Evolutionary conservation across 1,139 yeast species (phyloP).

Genomic region (Saccharomyces hybrid): DNA sequence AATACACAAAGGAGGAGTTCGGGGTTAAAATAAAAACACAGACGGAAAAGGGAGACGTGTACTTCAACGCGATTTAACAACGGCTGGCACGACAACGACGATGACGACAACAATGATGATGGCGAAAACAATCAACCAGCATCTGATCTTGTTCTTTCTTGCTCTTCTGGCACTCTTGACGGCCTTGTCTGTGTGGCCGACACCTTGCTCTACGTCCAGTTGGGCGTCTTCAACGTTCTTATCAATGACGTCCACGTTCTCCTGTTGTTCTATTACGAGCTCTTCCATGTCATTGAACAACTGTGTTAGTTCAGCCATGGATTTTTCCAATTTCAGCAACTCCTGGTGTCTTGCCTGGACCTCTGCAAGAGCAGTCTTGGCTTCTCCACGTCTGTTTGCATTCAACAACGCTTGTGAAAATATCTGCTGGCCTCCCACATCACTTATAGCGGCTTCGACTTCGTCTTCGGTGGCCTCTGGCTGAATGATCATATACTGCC

Average conservation of each 20-base stretch:
- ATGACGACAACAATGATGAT: constrained; percentile 61
- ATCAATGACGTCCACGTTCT: constrained; percentile 74
- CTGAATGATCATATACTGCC: constrained; percentile 86
- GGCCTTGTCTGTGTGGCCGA: constrained; percentile 89
- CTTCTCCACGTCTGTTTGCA: constrained; percentile 93
- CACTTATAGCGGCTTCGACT: constrained; percentile 75
- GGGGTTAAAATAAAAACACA: background rate
- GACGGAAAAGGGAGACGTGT: background rate
- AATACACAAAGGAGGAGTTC: background rate
- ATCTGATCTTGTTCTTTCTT: constrained; percentile 87
- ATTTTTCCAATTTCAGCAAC: constrained; percentile 86
- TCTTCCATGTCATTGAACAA: constrained; percentile 95
- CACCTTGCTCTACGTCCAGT: constrained; percentile 86
- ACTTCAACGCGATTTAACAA: constrained; percentile 19
- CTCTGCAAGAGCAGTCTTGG: constrained; percentile 88
- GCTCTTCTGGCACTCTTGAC: constrained; percentile 83
- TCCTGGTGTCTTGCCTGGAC: constrained; percentile 96
- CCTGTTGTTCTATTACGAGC: constrained; percentile 92
- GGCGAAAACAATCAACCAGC: constrained; percentile 57
- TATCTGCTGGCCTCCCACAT: constrained; percentile 79
- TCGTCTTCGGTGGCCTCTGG: constrained; percentile 89
- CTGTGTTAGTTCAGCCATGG: constrained; percentile 93
- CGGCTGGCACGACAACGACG: constrained; percentile 46
- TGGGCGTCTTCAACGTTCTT: constrained; percentile 78
- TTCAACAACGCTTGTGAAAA: constrained; percentile 90